These are phyloP conservation scores for Ophiostoma angusticollis DNA, from an alignment of 2,329 filamentous ascomycete genomes.

Conservation along the genomic window DNA sequence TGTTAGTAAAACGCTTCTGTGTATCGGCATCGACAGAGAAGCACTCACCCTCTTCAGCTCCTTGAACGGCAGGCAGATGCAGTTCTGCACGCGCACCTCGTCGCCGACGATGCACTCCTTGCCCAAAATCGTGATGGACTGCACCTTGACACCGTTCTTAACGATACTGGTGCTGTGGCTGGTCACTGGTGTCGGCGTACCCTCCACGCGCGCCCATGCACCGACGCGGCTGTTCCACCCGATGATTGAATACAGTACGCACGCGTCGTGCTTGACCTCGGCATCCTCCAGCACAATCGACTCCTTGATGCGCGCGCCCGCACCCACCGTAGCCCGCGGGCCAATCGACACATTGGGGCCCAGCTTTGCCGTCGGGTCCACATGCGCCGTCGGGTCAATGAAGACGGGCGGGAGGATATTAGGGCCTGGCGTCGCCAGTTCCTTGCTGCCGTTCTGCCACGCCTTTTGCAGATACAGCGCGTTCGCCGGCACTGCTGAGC, in stretches of 20 bases:
- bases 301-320: conserved; percentile 88
- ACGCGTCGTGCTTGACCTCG: conserved; percentile 94
- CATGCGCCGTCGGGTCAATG: conserved; percentile 81
- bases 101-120: conserved; percentile 93
- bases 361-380: conserved; percentile 91
- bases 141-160: conserved; percentile 97
- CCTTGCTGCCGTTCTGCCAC: conserved; percentile 66
- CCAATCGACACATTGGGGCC: conserved; percentile 95
- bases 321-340: conserved; percentile 70
- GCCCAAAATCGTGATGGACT: conserved; percentile 93
- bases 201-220: conserved; percentile 96
- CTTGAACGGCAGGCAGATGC: conserved; percentile 93
- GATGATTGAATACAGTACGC: conserved; percentile 89
- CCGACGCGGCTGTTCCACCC: conserved; percentile 94
- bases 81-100: conserved; percentile 94
- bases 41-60: conserved; percentile 80
- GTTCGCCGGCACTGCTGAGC: conserved; percentile 91
- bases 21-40: neutral
- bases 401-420: conserved; percentile 88
- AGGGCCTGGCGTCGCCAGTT: conserved; percentile 70
- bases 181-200: conserved; percentile 72
- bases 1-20: neutral
- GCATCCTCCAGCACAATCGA: conserved; percentile 88
- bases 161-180: conserved; percentile 90
- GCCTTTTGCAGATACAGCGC: conserved; percentile 94